These are phyloP conservation scores for Datura wrightii DNA, from an alignment of 257 asterid species.

Conservation along the genomic window DNA sequence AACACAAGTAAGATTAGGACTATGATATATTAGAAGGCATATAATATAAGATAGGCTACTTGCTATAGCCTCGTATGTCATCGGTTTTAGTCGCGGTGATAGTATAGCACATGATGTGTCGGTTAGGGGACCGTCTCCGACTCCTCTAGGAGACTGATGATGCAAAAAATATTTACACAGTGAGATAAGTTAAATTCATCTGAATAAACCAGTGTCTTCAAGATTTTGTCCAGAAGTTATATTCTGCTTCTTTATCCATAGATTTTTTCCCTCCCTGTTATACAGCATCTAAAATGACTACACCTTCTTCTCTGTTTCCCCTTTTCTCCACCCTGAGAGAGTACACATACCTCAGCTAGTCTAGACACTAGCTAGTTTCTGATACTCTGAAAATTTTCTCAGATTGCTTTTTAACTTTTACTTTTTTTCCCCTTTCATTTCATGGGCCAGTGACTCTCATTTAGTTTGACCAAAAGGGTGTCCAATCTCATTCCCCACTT, in stretches of 20 bases:
- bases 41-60: too few species aligned
- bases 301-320: background rate
- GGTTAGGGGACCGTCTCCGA: too few species aligned
- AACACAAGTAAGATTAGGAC: background rate
- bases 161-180: background rate
- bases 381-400: constrained; percentile 51
- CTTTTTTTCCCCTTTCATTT: constrained; percentile 45
- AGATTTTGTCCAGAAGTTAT: constrained; percentile 47
- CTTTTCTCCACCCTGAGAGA: constrained; percentile 29
- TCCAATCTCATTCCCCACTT: constrained; percentile 42
- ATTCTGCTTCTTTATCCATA: constrained; percentile 21
- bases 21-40: too few species aligned
- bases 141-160: too few species aligned
- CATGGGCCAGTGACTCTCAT: constrained; percentile 48
- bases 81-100: background rate
- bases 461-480: constrained; percentile 66
- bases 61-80: background rate
- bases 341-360: constrained; percentile 57
- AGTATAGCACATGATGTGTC: background rate
- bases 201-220: background rate
- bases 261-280: constrained; percentile 30
- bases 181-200: background rate
- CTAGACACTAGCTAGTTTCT: constrained; percentile 59
- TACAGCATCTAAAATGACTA: constrained; percentile 29
- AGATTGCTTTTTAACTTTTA: constrained; percentile 56